A percentile compares a stretch with the other conserved stretches of the same genome.
These are phyloP conservation scores for Anisodus tanguticus DNA, from an alignment of 257 asterid genomes.

Conservation along the genomic window DNA sequence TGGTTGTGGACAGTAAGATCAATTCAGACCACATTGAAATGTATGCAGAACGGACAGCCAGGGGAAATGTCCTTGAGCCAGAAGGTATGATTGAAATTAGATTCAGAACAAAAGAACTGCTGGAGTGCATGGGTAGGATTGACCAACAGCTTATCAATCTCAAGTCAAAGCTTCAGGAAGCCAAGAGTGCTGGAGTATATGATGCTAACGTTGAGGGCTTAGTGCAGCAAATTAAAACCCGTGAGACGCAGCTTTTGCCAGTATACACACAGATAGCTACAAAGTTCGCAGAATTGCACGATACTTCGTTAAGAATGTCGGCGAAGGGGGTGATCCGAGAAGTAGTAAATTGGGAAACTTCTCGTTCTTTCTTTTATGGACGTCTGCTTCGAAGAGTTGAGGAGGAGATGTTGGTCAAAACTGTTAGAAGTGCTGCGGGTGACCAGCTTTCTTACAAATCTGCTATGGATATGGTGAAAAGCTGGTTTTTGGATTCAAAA, in stretches of 20 bases:
- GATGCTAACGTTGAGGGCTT: constrained; percentile 43
- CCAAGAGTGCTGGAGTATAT: constrained; percentile 38
- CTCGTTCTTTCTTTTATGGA: constrained; percentile 70
- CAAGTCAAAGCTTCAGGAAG: constrained; percentile 63
- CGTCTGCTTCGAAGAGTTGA: constrained; percentile 76
- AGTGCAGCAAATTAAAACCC: constrained; percentile 62
- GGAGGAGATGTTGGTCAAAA: constrained; percentile 75
- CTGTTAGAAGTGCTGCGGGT: constrained; percentile 82
- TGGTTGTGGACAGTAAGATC: constrained; percentile 89
- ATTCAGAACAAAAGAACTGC: constrained; percentile 73
- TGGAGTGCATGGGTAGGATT: constrained; percentile 93
- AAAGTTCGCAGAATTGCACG: constrained; percentile 92
- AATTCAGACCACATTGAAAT: constrained; percentile 90
- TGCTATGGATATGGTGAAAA: constrained; percentile 64
- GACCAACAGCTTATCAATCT: constrained; percentile 70
- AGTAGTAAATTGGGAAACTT: constrained; percentile 81
- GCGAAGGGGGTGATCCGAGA: constrained; percentile 84
- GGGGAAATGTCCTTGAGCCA: constrained; percentile 95
- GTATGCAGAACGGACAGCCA: constrained; percentile 88
- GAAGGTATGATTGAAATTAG: constrained; percentile 92
- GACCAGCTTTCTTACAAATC: constrained; percentile 57
- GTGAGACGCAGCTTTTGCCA: constrained; percentile 89
- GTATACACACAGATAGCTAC: constrained; percentile 91
- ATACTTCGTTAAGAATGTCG: constrained; percentile 91
- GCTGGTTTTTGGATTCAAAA: constrained; percentile 71